Conservation (phyloP, 106 monocot genomes). For the Phalaenopsis aphrodite region DNA sequence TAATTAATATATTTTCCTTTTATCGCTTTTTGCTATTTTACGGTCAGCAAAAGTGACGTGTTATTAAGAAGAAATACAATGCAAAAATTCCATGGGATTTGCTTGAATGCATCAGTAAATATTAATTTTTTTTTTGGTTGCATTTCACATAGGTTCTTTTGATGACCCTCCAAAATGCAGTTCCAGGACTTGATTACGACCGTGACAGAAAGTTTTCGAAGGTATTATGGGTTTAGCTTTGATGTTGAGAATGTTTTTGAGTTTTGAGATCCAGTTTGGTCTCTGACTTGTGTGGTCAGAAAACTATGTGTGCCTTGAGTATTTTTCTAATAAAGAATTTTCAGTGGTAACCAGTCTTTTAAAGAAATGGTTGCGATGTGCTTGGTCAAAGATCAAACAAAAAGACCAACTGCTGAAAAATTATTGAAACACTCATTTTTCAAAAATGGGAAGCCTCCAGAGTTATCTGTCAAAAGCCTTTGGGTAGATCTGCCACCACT, state of each 20-base stretch:
- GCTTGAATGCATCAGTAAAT: background rate
- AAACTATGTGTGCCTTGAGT: background rate
- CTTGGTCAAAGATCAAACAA: constrained; percentile 95
- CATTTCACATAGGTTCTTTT: constrained; percentile 62
- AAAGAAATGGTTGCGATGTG: constrained; percentile 99
- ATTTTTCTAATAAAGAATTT: constrained; percentile 55
- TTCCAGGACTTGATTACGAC: constrained; percentile 93
- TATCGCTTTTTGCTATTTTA: no score
- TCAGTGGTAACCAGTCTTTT: constrained; percentile 83
- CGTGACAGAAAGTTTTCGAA: constrained; percentile 91
- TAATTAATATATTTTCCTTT: no score
- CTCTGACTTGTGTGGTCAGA: background rate
- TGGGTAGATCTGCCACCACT: constrained; percentile 73
- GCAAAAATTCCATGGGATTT: background rate
- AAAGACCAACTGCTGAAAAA: constrained; percentile 91
- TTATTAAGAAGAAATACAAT: background rate
- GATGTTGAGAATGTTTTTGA: background rate
- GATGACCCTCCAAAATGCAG: constrained; percentile 98
- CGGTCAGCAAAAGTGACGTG: background rate
- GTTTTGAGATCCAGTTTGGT: background rate
- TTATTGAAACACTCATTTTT: constrained; percentile 90
- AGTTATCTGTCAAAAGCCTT: constrained; percentile 60
- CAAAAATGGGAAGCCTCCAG: constrained; percentile 70
- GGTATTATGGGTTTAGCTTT: constrained; percentile 55
- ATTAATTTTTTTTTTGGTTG: background rate